Conservation (phyloP, 2,329 filamentous ascomycete genomes). For the Fusarium austroafricanum region DNA sequence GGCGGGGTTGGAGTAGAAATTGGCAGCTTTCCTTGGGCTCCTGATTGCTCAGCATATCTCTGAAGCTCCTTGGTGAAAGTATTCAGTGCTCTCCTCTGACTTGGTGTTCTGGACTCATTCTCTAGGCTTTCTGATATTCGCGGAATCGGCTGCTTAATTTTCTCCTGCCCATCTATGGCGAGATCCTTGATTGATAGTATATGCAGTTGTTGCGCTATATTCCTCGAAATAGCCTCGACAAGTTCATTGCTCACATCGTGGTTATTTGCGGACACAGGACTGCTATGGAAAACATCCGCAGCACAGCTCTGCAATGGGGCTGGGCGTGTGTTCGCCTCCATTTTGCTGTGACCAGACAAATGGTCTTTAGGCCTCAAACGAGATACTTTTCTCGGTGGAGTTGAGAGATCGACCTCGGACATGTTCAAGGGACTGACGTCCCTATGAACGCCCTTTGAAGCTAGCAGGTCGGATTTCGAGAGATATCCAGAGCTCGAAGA, state of each 20-base stretch:
- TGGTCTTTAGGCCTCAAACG: not conserved
- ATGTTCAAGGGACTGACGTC: not conserved
- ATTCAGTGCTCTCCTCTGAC: slow-evolving; percentile 56
- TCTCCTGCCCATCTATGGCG: not conserved
- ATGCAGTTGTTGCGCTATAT: slow-evolving; percentile 58
- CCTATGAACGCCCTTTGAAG: not conserved
- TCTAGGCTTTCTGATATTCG: slow-evolving; percentile 4
- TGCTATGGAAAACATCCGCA: slow-evolving; percentile 26
- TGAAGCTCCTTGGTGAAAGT: slow-evolving; percentile 50
- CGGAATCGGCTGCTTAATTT: not conserved
- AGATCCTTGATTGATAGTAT: slow-evolving; percentile 50
- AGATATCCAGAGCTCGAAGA: not conserved
- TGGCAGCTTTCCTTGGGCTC: slow-evolving; percentile 52
- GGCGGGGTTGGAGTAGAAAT: slow-evolving; percentile 55
- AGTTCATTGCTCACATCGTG: slow-evolving; percentile 53
- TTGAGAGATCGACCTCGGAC: not conserved
- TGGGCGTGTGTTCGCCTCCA: not conserved
- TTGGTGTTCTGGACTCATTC: slow-evolving; percentile 57
- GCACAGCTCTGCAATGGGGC: slow-evolving; percentile 5
- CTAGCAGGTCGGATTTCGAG: not conserved
- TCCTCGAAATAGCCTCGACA: slow-evolving; percentile 59
- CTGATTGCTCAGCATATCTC: slow-evolving; percentile 50
- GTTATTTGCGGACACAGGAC: slow-evolving; percentile 44
- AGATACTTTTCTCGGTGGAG: not conserved
- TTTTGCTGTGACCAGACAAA: not conserved